These are phyloP conservation scores for Ottelia alismoides DNA, from an alignment of 106 monocot species.

Conservation along the genomic window DNA sequence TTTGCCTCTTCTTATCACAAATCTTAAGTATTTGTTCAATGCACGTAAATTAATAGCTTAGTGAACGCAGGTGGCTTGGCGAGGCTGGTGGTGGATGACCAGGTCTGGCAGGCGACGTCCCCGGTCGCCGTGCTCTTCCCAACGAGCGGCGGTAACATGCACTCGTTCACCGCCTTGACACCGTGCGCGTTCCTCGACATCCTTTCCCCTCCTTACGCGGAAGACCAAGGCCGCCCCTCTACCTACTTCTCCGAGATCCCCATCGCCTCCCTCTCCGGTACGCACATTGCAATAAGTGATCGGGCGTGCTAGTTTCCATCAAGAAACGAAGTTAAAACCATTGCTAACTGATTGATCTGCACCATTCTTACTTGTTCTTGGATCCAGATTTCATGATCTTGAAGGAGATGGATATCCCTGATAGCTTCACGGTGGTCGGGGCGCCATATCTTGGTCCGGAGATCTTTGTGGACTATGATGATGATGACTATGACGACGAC, in stretches of 20 bases:
- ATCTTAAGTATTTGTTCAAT: too few species aligned
- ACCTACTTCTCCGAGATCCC: conserved; percentile 12
- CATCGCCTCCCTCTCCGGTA: conserved; percentile 12
- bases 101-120: conserved; percentile 4
- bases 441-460: conserved; percentile 23
- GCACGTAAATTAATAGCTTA: too few species aligned
- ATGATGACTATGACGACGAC: background rate
- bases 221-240: conserved; percentile 4
- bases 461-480: conserved; percentile 5
- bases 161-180: conserved; percentile 32
- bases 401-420: conserved; percentile 10
- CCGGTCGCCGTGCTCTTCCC: conserved; percentile 18
- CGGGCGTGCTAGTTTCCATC: too few species aligned
- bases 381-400: conserved; percentile 10
- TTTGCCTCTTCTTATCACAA: too few species aligned
- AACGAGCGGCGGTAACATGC: conserved; percentile 29
- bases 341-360: too few species aligned
- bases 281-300: too few species aligned
- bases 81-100: conserved; percentile 7
- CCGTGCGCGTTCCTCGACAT: conserved; percentile 32
- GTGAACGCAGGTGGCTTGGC: conserved; percentile 23
- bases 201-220: conserved; percentile 25
- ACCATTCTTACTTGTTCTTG: too few species aligned
- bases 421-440: conserved; percentile 8
- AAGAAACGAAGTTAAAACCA: too few species aligned